These are phyloP conservation scores for Cyamopsis tetragonoloba DNA, from an alignment of 306 rosid species.

Conservation along the genomic window DNA sequence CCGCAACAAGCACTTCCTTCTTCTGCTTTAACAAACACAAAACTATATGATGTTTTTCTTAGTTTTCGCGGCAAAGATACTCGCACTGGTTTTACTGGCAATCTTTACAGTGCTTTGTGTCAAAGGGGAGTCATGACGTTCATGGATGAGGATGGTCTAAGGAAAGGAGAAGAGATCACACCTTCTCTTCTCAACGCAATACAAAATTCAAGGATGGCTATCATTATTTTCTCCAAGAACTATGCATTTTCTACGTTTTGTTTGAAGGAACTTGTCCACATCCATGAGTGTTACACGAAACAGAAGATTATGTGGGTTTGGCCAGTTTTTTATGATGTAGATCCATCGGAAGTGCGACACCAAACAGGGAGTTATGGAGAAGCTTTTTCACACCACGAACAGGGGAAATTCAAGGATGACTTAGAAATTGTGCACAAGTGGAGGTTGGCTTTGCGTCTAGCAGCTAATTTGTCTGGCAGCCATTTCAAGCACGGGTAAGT, in stretches of 20 bases:
- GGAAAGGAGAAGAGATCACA: neutral
- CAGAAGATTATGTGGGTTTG: neutral
- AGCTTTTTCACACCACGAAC: neutral
- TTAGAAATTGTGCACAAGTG: neutral
- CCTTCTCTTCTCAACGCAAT: neutral
- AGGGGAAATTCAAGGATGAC: neutral
- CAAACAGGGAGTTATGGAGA: neutral
- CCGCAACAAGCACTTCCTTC: neutral
- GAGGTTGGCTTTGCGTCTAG: neutral
- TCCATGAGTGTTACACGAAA: neutral
- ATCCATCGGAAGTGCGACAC: slow-evolving; percentile 5
- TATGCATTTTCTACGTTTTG: slow-evolving; percentile 4
- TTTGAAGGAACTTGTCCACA: neutral
- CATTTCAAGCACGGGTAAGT: neutral
- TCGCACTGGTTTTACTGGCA: neutral
- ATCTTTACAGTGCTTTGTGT: neutral
- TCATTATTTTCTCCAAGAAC: neutral
- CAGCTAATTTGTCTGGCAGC: neutral
- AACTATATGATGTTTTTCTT: slow-evolving; percentile 4
- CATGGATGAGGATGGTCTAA: neutral
- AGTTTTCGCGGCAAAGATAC: slow-evolving; percentile 14
- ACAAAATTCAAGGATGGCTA: neutral
- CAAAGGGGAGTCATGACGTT: neutral
- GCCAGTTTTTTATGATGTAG: slow-evolving; percentile 8
- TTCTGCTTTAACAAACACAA: neutral